Evolutionary conservation across 768 basidiomycete species (phyloP).

Genomic region (Mycena galopus): DNA sequence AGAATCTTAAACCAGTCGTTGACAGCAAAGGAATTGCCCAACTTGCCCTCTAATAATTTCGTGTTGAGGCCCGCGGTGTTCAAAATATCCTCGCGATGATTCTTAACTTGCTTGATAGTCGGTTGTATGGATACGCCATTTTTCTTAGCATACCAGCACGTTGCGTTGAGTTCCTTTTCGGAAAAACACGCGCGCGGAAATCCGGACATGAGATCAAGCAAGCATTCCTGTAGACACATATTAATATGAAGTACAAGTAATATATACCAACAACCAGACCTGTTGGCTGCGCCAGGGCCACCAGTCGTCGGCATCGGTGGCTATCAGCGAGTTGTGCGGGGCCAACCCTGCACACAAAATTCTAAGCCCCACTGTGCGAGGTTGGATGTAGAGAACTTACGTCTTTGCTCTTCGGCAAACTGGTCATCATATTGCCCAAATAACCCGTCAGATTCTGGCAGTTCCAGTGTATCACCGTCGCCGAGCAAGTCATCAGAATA

Average conservation of each 20-base stretch:
- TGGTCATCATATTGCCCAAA: background rate
- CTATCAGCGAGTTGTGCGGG: background rate
- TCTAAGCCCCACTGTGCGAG: too few species aligned
- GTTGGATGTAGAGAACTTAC: background rate
- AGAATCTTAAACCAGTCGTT: constrained; percentile 6
- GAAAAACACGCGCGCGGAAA: background rate
- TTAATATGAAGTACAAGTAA: too few species aligned
- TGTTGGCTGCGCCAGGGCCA: background rate
- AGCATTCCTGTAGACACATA: background rate
- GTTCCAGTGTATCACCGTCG: background rate
- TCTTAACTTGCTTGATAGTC: constrained; percentile 5
- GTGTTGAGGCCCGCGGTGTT: background rate
- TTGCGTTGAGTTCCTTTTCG: constrained; percentile 2
- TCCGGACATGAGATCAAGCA: background rate
- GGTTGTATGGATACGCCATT: background rate
- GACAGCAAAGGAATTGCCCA: constrained; percentile 5
- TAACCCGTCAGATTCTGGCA: background rate
- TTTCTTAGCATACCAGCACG: background rate
- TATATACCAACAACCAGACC: background rate
- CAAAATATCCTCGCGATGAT: background rate
- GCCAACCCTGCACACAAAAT: background rate
- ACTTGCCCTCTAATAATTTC: background rate
- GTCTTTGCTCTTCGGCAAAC: background rate
- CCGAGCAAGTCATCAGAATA: too few species aligned
- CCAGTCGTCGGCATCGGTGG: background rate